A percentile compares a stretch with the other conserved stretches of the same genome.
Conservation (phyloP, 2,329 filamentous ascomycete species). For the Sclerotinia minor region DNA sequence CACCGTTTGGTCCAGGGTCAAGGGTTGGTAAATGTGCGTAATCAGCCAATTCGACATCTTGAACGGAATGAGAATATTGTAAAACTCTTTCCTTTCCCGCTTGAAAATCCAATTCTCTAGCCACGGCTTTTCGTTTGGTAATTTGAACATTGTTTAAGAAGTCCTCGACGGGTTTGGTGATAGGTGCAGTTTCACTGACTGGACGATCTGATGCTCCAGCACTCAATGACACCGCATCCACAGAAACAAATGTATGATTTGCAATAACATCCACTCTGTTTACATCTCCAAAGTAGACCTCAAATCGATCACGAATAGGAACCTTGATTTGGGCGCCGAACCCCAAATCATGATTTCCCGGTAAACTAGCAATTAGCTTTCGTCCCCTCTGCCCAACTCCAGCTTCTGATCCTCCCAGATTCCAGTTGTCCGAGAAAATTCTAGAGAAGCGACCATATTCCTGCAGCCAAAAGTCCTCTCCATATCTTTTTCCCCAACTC, state of each 20-base stretch:
- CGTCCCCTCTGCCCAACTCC: constrained; percentile 64
- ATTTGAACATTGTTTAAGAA: constrained; percentile 70
- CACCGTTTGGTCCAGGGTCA: constrained; percentile 47
- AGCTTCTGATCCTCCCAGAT: constrained; percentile 55
- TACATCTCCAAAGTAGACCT: constrained; percentile 84
- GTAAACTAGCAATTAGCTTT: constrained; percentile 80
- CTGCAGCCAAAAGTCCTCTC: constrained; percentile 77
- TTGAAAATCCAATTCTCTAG: constrained; percentile 66
- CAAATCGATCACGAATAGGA: constrained; percentile 78
- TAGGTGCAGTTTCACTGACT: constrained; percentile 52
- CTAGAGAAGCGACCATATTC: constrained; percentile 85
- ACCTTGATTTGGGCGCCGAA: constrained; percentile 84
- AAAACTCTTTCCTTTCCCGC: constrained; percentile 57
- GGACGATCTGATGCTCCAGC: constrained; percentile 56
- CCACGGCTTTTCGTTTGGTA: constrained; percentile 66
- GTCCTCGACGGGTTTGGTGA: constrained; percentile 74
- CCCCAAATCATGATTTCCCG: constrained; percentile 93
- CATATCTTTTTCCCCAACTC: constrained; percentile 72
- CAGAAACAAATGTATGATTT: constrained; percentile 92
- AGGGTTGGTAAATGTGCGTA: constrained; percentile 45
- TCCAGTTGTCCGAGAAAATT: constrained; percentile 77
- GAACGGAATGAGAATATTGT: constrained; percentile 58
- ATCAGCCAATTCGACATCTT: constrained; percentile 49
- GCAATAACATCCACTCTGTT: constrained; percentile 89
- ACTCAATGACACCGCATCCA: constrained; percentile 86